Evolutionary conservation across 352 stramenopile genomes (phyloP).

Genomic region (Phytophthora boehmeriae): DNA sequence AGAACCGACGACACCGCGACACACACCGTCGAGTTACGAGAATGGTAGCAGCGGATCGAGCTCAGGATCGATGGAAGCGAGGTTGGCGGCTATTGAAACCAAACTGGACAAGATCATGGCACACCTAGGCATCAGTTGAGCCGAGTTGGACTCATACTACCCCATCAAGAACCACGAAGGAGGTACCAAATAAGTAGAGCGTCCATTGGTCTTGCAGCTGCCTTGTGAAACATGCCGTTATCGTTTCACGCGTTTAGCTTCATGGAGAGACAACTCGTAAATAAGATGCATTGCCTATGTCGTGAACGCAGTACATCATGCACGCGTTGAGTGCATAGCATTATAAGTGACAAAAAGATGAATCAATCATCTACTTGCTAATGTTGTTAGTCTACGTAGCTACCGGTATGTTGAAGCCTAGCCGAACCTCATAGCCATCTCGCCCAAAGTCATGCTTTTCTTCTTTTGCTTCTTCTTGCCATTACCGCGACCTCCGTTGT

Average conservation of each 20-base stretch:
- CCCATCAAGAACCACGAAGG: conserved; percentile 8
- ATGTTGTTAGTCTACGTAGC: conserved; percentile 5
- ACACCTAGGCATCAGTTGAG: conserved; percentile 75
- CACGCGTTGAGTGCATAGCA: background rate
- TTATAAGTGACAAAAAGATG: background rate
- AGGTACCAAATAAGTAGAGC: conserved; percentile 7
- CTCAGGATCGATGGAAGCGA: conserved; percentile 49
- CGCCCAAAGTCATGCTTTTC: conserved; percentile 77
- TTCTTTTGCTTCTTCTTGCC: conserved; percentile 87
- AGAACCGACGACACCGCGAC: conserved; percentile 60
- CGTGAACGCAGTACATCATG: no score
- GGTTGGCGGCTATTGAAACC: conserved; percentile 76
- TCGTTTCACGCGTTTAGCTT: conserved; percentile 12
- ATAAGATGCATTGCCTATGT: no score
- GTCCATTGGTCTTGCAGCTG: background rate
- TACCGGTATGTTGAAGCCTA: conserved; percentile 33
- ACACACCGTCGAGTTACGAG: conserved; percentile 32
- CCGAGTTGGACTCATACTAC: background rate
- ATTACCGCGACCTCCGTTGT: conserved; percentile 28
- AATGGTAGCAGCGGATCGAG: conserved; percentile 9
- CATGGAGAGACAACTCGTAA: conserved; percentile 7
- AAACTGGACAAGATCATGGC: conserved; percentile 92
- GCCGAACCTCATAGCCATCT: conserved; percentile 84
- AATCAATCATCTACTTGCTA: background rate
- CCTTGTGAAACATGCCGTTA: background rate